Evolutionary conservation across 2,329 filamentous ascomycete species (phyloP).

Genomic region (Fusarium kyushuense): DNA sequence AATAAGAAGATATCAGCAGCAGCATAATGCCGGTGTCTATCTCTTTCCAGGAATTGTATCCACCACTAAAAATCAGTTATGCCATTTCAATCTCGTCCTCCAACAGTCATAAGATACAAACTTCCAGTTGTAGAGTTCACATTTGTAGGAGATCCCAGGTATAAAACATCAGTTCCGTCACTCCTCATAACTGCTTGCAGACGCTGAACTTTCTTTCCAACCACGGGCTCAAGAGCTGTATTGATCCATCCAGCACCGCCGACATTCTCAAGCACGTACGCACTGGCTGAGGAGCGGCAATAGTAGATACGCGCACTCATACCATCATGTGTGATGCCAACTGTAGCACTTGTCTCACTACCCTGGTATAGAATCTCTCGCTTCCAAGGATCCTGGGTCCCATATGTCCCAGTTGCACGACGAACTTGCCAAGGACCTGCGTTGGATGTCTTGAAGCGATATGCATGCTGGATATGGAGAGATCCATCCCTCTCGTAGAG

Average conservation of each 20-base stretch:
- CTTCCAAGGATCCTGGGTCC: conserved; percentile 15
- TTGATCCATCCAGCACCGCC: conserved; percentile 17
- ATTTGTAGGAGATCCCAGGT: conserved; percentile 26
- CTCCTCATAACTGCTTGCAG: conserved; percentile 23
- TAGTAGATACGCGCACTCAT: conserved; percentile 20
- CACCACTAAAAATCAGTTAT: fast-evolving
- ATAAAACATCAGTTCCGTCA: conserved; percentile 28
- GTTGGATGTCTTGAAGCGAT: conserved; percentile 17
- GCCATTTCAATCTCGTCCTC: not conserved
- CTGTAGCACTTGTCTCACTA: conserved; percentile 12
- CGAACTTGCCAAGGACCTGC: conserved; percentile 12
- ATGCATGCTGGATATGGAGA: conserved; percentile 14
- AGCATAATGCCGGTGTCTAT: too few species aligned
- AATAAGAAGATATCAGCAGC: too few species aligned
- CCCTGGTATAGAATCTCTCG: conserved; percentile 13
- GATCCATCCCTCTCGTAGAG: conserved; percentile 5
- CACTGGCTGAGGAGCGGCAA: conserved; percentile 8
- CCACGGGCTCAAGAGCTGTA: conserved; percentile 12
- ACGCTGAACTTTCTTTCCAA: conserved; percentile 24
- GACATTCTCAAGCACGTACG: conserved; percentile 30
- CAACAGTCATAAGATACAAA: conserved; percentile 11
- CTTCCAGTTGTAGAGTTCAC: conserved; percentile 29
- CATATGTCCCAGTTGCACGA: conserved; percentile 12
- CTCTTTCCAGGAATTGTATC: too few species aligned
- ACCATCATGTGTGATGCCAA: conserved; percentile 23